These are phyloP conservation scores for Tulasnella sp. DNA, from an alignment of 768 basidiomycete species.

Conservation along the genomic window DNA sequence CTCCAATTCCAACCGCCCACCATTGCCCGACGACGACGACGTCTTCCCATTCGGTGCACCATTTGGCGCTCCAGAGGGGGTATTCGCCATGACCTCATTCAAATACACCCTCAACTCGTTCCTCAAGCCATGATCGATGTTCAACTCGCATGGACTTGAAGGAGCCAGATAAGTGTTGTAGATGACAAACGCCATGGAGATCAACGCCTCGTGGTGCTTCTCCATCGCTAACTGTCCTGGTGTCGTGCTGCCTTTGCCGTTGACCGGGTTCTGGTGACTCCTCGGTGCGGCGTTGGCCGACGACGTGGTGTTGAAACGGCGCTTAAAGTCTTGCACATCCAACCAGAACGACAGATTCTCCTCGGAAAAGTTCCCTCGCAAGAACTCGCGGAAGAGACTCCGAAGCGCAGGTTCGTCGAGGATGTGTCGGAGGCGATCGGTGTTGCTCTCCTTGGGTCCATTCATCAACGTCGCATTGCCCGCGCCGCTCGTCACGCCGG, in stretches of 20 bases:
- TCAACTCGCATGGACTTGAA: slow-evolving; percentile 89
- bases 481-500: too few species aligned
- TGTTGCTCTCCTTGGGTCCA: slow-evolving; percentile 70
- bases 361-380: slow-evolving; percentile 92
- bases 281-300: slow-evolving; percentile 52
- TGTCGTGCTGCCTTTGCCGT: slow-evolving; percentile 29
- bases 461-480: slow-evolving; percentile 29
- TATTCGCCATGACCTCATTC: slow-evolving; percentile 70
- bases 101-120: slow-evolving; percentile 91
- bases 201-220: slow-evolving; percentile 88
- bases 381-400: slow-evolving; percentile 85
- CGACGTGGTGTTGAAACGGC: slow-evolving; percentile 90
- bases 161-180: slow-evolving; percentile 94
- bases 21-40: slow-evolving; percentile 35
- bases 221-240: slow-evolving; percentile 65
- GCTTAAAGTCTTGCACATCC: slow-evolving; percentile 94
- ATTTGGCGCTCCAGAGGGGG: slow-evolving; percentile 26
- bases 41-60: slow-evolving; percentile 39
- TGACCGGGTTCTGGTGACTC: slow-evolving; percentile 26
- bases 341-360: slow-evolving; percentile 97
- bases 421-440: slow-evolving; percentile 82
- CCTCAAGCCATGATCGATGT: slow-evolving; percentile 94
- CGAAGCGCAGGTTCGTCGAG: slow-evolving; percentile 86
- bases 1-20: slow-evolving; percentile 66
- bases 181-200: slow-evolving; percentile 87